Evolutionary conservation across 306 rosid genomes (phyloP), one percentile per base, ranked within the genome.

Genomic region (Pueraria montana): DNA sequence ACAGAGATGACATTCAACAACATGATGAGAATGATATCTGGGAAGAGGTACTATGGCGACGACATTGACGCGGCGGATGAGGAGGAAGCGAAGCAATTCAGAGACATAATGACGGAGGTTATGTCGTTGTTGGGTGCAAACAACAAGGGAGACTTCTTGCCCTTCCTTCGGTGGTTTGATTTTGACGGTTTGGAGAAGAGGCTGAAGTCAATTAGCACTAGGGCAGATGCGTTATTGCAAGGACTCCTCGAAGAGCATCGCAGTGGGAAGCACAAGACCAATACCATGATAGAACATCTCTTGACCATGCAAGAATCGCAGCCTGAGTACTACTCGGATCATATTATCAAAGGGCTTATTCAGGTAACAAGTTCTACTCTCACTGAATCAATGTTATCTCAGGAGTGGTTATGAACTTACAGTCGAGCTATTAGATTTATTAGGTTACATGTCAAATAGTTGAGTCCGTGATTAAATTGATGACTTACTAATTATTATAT

Each of bases 221-320:
- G n/a, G 59, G 46, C 77, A 0, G 92, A 89, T 65, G 23, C 45
- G 6, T 80, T 85, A 65, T 70, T 83, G 69, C 90, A 89, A 65
- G 83, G 86, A 2, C 45, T 89, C 26, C 48, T 89, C 10, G 85
- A 87, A 6, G 85, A 89, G 43, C 89, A 80, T 32, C 82, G 87
- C 1, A 85, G 18, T 2, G 75, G 77, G 38, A 65, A 63, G 67
- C 74, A 30, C 23, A 77, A 63, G 38, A 8, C 24, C 12, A 83
- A 73, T 7, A 84, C 89, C 0, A 80, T 87, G 90, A 87, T 89
- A 0, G 76, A 83, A 13, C 89, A 87, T 71, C 80, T 89, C 49
- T 81, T 89, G 14, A 76, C 77, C 4, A 17, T 83, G 18, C 88
- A 89, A n/a, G 12, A 87, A 9, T 61, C 82, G 4, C 61, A 87